phyloP scores from a whole-genome alignment of 108 stramenopile genomes.

The Cylindrotheca fusiformis region DNA sequence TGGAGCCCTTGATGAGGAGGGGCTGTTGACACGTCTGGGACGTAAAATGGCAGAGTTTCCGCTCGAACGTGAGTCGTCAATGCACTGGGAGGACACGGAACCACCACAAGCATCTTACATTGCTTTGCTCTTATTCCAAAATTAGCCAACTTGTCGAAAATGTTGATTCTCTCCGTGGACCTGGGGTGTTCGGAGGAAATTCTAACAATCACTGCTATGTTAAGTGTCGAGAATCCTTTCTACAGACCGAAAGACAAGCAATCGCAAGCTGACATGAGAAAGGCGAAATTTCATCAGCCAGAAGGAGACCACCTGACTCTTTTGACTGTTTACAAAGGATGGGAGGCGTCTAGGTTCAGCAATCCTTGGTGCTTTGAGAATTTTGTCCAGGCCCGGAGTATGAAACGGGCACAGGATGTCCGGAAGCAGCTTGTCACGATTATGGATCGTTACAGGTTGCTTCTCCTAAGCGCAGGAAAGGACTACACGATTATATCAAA shows the following conservation, averaged over 20 bases:
- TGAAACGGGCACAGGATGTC: conserved; percentile 98
- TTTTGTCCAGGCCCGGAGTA: conserved; percentile 95
- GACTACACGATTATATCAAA: conserved; percentile 96
- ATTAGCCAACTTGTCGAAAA: conserved; percentile 95
- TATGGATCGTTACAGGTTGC: conserved; percentile 97
- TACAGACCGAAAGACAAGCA: conserved; percentile 98
- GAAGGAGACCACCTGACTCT: conserved; percentile 99
- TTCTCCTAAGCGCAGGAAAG: conserved; percentile 92
- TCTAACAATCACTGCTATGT: conserved; percentile 94
- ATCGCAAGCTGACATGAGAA: conserved; percentile 98
- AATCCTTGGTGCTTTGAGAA: conserved; percentile 99
- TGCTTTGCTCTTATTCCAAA: too few relatives aligned
- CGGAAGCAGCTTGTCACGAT: conserved; percentile 98
- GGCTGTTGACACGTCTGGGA: conserved; percentile 89
- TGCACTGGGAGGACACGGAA: too few relatives aligned
- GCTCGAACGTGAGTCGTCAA: too few relatives aligned
- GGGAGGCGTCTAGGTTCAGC: conserved; percentile 91
- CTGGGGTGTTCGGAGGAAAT: conserved; percentile 98
- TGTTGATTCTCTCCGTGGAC: conserved; percentile 93
- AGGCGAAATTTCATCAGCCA: conserved; percentile 98
- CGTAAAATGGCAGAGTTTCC: conserved; percentile 99
- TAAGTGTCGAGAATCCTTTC: conserved; percentile 97
- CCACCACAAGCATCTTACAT: too few relatives aligned
- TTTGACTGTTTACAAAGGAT: conserved; percentile 95
- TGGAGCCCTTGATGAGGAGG: conserved; percentile 98